Base-by-base conservation (phyloP, 2,329 filamentous ascomycete genomes). In the Colletotrichum magnum region DNA sequence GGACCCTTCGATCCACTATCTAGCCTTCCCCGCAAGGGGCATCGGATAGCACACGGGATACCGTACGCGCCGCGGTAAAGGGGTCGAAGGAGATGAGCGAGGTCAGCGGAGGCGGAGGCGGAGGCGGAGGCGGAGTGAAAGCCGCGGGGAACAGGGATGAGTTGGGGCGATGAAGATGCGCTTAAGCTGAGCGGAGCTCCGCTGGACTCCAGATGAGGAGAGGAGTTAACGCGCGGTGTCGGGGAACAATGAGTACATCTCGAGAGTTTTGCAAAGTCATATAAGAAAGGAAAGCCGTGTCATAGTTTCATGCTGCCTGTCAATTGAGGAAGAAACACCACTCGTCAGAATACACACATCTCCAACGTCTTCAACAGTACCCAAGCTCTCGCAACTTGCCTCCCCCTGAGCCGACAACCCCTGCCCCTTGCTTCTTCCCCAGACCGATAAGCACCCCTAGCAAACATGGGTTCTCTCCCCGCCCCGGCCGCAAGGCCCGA, bases 401-500 rank as follows among this genome's bases (percentile, higher is more conserved):
- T 10, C 9, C 32, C 32, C 43, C 43, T 10, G 6, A 47, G 24
- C 13, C 47, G 15, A 43, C 18, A 43, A 15, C 9, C 54, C 39
- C 16, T n/a, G 39, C 12, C 21, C 56, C 47, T 36, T 36, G 9
- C 32, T 6, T 47, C 13, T 45, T 21, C 32, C 21, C 12, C 18
- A 3, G n/a, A 39, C 12, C 24, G 36, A 61, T 41, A 47, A 47
- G 32, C 21, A 4, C 63, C 45, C 67, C 26, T 9, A 12, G 32
- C 32, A 36, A 54, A 36, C 36, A 70, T 70, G 67, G 63, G 63
- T 16, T 70, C 63, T 57, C 41, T 67, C 58, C 54, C 67, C 26
- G 52, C 53, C 52, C 63, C 57, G 26, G 39, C 39, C 12, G 21
- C 21, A 24, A 60, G 61, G 58, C 15, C 63, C 18, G 67, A 62